Evolutionary conservation across 306 rosid species (phyloP).

Genomic region (Erythrophleum fordii): DNA sequence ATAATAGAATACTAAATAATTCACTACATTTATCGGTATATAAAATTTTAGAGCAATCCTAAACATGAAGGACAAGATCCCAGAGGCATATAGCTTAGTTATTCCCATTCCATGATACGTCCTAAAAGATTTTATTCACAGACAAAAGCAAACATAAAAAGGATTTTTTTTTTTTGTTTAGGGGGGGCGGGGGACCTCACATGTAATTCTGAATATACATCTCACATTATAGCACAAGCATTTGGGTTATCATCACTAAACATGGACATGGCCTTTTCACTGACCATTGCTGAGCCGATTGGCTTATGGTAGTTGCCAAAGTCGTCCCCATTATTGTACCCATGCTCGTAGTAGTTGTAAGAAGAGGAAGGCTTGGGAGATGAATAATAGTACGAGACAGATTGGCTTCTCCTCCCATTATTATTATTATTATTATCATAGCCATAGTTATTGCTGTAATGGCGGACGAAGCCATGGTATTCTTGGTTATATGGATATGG

Average conservation of each 20-base stretch:
- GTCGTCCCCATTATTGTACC: conserved; percentile 35
- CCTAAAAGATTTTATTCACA: neutral
- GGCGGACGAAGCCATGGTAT: conserved; percentile 42
- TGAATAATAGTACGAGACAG: conserved; percentile 16
- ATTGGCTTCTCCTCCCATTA: neutral
- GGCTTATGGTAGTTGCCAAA: conserved; percentile 49
- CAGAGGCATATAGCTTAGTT: neutral
- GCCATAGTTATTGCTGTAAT: conserved; percentile 23
- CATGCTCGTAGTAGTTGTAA: conserved; percentile 51
- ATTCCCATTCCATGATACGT: neutral
- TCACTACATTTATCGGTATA: no score
- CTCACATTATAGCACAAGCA: conserved; percentile 74
- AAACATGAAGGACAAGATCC: no score
- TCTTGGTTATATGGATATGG: conserved; percentile 72
- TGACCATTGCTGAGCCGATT: conserved; percentile 46
- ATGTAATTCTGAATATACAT: neutral
- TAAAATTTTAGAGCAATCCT: no score
- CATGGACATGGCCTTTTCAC: conserved; percentile 49
- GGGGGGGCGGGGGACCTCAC: no score
- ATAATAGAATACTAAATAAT: no score
- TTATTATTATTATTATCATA: neutral
- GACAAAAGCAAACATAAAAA: neutral
- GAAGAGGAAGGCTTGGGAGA: conserved; percentile 36
- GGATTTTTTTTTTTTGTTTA: neutral
- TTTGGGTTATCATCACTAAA: conserved; percentile 80